These are phyloP conservation scores for Trichomonas vaginalis DNA, from an alignment of 208 protist genomes.

Conservation along the genomic window DNA sequence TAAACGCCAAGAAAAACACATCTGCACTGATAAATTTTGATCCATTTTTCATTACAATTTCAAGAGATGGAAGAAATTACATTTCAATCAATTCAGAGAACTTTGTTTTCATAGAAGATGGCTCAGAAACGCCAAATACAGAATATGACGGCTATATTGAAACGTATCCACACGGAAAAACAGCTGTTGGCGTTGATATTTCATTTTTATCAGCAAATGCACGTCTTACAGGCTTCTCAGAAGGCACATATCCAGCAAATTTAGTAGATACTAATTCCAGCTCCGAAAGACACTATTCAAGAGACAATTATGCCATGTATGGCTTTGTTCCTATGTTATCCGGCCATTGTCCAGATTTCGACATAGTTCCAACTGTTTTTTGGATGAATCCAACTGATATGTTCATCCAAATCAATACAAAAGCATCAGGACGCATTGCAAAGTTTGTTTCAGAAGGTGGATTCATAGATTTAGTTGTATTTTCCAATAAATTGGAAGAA, in stretches of 20 bases:
- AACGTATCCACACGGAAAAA: not conserved
- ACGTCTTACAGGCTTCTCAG: not conserved
- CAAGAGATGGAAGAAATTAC: not conserved
- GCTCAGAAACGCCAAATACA: not conserved
- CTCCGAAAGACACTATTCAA: conserved; percentile 79
- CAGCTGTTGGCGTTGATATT: not conserved
- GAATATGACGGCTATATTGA: not conserved
- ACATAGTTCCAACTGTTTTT: not conserved
- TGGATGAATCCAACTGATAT: not conserved
- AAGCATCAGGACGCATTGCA: conserved; percentile 24
- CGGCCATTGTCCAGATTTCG: conserved; percentile 45
- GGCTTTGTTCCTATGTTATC: conserved; percentile 78
- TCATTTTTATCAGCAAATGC: not conserved
- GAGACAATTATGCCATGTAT: conserved; percentile 88
- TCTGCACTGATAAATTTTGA: not conserved
- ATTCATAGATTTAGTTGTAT: conserved; percentile 76
- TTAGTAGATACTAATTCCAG: not conserved
- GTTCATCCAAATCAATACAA: not conserved
- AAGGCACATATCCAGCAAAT: not conserved
- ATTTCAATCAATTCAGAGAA: not conserved
- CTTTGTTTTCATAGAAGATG: not conserved
- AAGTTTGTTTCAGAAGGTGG: conserved; percentile 72
- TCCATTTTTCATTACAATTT: not conserved
- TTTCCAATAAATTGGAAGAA: conserved; percentile 59
- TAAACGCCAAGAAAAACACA: not conserved